A percentile compares a stretch with the other conserved stretches of the same genome.
Evolutionary conservation across 1,284 basidiomycete species (phyloP).

Genomic region (Sphaerobolus stellatus): DNA sequence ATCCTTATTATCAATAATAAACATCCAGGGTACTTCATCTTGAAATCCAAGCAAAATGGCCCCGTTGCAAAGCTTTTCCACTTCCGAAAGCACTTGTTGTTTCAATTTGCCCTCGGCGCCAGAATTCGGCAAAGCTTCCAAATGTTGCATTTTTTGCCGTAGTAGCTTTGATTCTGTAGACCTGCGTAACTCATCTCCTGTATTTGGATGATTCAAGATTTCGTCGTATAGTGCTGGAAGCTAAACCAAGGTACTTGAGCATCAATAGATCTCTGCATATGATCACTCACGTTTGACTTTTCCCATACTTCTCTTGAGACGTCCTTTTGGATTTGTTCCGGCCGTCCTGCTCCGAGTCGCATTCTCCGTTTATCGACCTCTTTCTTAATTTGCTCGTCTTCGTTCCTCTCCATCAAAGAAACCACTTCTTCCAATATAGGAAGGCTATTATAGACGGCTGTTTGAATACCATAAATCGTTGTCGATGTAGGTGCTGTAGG

Average conservation of each 20-base stretch:
- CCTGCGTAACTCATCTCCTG: constrained; percentile 70
- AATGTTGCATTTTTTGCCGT: constrained; percentile 55
- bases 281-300: constrained; percentile 50
- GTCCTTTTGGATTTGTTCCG: constrained; percentile 66
- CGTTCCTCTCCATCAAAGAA: constrained; percentile 55
- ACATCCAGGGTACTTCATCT: constrained; percentile 77
- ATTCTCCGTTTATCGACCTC: constrained; percentile 78
- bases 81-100: constrained; percentile 49
- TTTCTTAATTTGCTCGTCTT: constrained; percentile 51
- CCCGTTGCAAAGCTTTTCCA: constrained; percentile 70
- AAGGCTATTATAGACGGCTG: constrained; percentile 67
- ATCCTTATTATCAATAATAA: constrained; percentile 79
- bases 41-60: constrained; percentile 72
- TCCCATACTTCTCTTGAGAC: constrained; percentile 63
- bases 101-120: constrained; percentile 49
- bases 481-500: constrained; percentile 63
- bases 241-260: constrained; percentile 34
- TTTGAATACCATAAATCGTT: constrained; percentile 59
- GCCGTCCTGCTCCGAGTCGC: constrained; percentile 66
- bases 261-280: not conserved
- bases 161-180: constrained; percentile 71
- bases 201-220: constrained; percentile 72
- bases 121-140: constrained; percentile 52
- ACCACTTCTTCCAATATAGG: constrained; percentile 70
- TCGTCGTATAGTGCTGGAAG: constrained; percentile 71